Evolutionary conservation across 179 eudicot genomes (phyloP), one percentile per base, ranked within the genome.

Genomic region (Monotropa hypopitys): DNA sequence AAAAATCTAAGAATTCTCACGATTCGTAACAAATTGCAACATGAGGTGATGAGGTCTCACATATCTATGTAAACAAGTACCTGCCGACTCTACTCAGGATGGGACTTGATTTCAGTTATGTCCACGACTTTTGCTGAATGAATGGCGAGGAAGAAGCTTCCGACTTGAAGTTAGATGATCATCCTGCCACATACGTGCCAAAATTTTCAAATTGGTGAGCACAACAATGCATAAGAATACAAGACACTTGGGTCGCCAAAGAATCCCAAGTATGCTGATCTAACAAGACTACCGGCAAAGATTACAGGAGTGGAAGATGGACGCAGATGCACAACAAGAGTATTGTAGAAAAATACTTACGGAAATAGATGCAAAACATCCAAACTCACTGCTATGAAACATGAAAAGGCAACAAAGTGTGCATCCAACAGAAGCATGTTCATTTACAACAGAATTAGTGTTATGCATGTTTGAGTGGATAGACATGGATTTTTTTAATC

Each of bases 111-210:
- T 47, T 87, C 82, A 91, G 82, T 79, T 90, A 77, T 84, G 88
- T 46, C 96, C 98, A 74, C 80, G 91, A 80, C 91, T 90, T 88
- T 84, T 90, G 81, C 89, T 95, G 79, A 93, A 91, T 79, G 99
- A 95, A 77, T 90, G 90, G 32, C 83, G 93, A 28, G 98, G 82
- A 79, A 93, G 78, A 79, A 91, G 93, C 76, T 93, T 95, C 51
- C 84, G 83, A 72, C 89, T 84, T 43, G 96, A 78, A 74, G 92
- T 73, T 38, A 46, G 84, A 78, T 84, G 91, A 74, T 95, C 99
- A 85, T 95, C 97, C 99, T 95, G 87, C 72, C 83, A 77, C 80
- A 33, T 73, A 20, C 56, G 76, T 20, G 43, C 70, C 61, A 16
- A 77, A n/a, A 46, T 40, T 33, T 53, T 43, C 26, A 80, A 13